Conservation (phyloP, 371 early-diverging fungal genomes). For the Mortierella sp. region DNA sequence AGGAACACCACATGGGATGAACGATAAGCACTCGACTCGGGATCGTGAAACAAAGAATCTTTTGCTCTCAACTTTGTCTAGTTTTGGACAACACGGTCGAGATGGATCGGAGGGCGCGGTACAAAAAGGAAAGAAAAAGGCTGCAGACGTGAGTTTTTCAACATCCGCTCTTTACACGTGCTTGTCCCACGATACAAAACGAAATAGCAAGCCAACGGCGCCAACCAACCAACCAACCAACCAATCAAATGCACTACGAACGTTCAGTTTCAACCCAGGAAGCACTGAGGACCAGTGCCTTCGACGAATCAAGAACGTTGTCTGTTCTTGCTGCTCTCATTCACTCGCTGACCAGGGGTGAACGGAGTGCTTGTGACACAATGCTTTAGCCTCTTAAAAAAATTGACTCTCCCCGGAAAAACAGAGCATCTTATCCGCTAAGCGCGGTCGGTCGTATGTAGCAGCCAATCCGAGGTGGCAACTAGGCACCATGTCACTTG, state of each 20-base stretch:
- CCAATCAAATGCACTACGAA: background rate
- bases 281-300: slow-evolving; percentile 10
- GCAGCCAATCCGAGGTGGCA: no score
- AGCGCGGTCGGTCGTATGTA: no score
- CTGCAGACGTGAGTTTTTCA: background rate
- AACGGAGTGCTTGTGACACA: background rate
- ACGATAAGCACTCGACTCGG: no score
- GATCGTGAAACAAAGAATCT: background rate
- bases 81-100: slow-evolving; percentile 9
- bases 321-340: background rate
- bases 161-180: background rate
- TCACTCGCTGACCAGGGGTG: background rate
- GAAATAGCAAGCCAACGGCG: no score
- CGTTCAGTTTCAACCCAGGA: no score
- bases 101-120: slow-evolving; percentile 4
- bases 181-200: no score
- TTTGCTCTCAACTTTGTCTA: slow-evolving; percentile 17
- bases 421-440: no score
- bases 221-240: background rate
- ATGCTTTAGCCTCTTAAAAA: no score
- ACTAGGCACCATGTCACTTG: no score
- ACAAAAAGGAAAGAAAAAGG: background rate
- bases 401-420: no score
- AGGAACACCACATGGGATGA: slow-evolving; percentile 11
- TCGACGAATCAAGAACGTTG: slow-evolving; percentile 15